A percentile compares a stretch with the other conserved stretches of the same genome.
Evolutionary conservation across 2,329 filamentous ascomycete species (phyloP).

Genomic region (Fusarium albosuccineum): DNA sequence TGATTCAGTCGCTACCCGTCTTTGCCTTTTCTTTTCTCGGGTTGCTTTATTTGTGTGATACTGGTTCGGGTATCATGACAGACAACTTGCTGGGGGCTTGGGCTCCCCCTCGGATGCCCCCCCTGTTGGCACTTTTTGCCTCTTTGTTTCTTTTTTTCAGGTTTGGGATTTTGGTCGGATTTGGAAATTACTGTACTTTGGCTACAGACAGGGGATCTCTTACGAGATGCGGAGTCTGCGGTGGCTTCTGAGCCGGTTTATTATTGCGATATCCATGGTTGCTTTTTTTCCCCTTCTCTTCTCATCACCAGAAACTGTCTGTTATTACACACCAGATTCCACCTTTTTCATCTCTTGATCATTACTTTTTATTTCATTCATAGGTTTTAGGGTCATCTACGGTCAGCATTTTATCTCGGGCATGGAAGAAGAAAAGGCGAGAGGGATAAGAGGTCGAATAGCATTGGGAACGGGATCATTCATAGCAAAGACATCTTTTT

Average conservation of each 20-base stretch:
- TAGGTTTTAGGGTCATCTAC: conserved; percentile 18
- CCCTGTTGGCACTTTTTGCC: conserved; percentile 1
- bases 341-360: conserved; percentile 3
- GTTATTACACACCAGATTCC: conserved; percentile 5
- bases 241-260: conserved; percentile 28
- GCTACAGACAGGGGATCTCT: conserved; percentile 23
- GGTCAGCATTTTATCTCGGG: conserved; percentile 29
- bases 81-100: background rate
- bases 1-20: no score
- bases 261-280: conserved; percentile 36
- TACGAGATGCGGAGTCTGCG: conserved; percentile 32
- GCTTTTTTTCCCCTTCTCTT: conserved; percentile 12
- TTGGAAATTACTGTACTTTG: conserved; percentile 21
- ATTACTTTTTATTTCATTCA: background rate
- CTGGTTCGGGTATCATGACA: background rate
- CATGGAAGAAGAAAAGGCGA: conserved; percentile 13
- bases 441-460: conserved; percentile 2
- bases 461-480: conserved; percentile 4
- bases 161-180: conserved; percentile 1
- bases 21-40: background rate
- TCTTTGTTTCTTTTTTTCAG: conserved; percentile 19
- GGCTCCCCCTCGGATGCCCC: background rate
- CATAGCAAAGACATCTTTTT: background rate
- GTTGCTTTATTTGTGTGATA: background rate
- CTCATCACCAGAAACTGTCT: conserved; percentile 2